These are phyloP conservation scores for Mycena venus DNA, from an alignment of 768 basidiomycete species.

Conservation along the genomic window DNA sequence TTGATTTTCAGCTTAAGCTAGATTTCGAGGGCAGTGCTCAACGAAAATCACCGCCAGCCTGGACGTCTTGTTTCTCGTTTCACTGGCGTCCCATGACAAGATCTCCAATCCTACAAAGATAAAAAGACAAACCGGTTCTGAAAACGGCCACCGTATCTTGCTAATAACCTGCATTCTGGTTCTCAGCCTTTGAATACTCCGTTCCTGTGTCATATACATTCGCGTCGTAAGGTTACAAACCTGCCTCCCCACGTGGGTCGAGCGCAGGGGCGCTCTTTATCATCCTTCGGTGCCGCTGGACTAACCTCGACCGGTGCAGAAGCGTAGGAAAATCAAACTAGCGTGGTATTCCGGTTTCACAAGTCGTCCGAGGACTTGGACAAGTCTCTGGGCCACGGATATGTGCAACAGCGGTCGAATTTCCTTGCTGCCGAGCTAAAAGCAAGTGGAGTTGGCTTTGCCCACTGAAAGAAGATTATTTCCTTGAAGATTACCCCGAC, in stretches of 20 bases:
- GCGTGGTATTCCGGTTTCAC: background rate
- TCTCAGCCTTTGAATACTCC: background rate
- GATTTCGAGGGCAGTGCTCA: conserved; percentile 4
- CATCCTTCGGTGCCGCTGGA: conserved; percentile 24
- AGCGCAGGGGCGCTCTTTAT: conserved; percentile 12
- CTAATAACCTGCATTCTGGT: conserved; percentile 11
- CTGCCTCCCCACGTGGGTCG: conserved; percentile 23
- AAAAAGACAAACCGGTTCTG: background rate
- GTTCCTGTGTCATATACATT: conserved; percentile 19
- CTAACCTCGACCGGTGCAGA: conserved; percentile 16
- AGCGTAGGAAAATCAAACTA: conserved; percentile 26
- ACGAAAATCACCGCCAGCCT: background rate
- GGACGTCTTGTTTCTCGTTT: background rate
- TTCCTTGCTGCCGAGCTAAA: conserved; percentile 22
- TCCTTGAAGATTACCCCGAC: background rate
- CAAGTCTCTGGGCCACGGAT: conserved; percentile 1
- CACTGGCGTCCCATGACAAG: background rate
- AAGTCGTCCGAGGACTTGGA: conserved; percentile 22
- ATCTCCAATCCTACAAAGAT: background rate
- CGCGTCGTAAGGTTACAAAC: conserved; percentile 18
- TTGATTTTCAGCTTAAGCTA: conserved; percentile 24
- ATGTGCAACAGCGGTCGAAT: conserved; percentile 3
- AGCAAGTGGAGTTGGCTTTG: background rate
- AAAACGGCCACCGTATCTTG: background rate
- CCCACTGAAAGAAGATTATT: background rate